These are phyloP conservation scores for Solanum raphanifolium DNA, from an alignment of 257 asterid genomes.

Conservation along the genomic window DNA sequence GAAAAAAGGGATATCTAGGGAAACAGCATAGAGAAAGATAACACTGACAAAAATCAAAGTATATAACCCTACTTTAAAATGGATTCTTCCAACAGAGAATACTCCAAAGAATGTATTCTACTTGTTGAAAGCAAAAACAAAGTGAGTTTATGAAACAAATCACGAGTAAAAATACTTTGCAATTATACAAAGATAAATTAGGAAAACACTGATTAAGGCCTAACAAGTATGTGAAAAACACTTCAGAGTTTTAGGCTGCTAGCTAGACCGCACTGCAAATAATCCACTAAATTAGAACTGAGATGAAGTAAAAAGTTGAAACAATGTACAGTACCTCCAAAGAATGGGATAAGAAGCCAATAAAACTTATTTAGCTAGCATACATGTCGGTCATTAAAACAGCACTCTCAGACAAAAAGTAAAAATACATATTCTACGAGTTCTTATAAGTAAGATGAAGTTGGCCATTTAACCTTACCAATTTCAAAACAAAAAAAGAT, in stretches of 20 bases:
- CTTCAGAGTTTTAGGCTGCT: not conserved
- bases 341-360: not conserved
- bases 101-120: not conserved
- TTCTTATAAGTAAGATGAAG: not conserved
- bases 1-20: not conserved
- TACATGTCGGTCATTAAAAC: not conserved
- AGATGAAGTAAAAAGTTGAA: not conserved
- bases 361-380: not conserved
- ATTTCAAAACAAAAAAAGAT: not conserved
- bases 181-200: not conserved
- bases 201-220: not conserved
- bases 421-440: not conserved
- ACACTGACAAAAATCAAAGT: not conserved
- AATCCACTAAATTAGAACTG: not conserved
- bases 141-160: not conserved
- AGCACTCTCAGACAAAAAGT: not conserved
- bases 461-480: not conserved
- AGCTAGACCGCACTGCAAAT: not conserved
- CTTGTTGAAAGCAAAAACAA: not conserved
- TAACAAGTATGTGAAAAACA: not conserved
- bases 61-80: not conserved
- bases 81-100: not conserved
- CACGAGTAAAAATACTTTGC: not conserved
- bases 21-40: not conserved
- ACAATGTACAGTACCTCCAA: not conserved